Evolutionary conservation across 768 basidiomycete genomes (phyloP).

Genomic region (Auricularia auricula-judae): DNA sequence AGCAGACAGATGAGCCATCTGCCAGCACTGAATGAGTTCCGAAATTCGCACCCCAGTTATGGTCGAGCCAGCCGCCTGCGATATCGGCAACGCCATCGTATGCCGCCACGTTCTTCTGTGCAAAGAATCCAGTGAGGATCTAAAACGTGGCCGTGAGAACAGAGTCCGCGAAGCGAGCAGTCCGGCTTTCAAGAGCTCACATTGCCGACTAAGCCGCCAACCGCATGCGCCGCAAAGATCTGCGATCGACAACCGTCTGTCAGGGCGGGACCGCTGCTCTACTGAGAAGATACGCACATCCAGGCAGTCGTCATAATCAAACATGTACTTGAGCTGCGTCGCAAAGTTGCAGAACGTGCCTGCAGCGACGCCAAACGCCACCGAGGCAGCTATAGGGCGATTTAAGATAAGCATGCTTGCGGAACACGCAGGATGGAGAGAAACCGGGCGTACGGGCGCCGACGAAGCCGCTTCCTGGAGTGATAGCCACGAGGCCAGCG

Average conservation of each 20-base stretch:
- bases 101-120: conserved; percentile 46
- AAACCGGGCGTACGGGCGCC: conserved; percentile 55
- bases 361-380: conserved; percentile 48
- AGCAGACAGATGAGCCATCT: conserved; percentile 9
- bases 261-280: neutral
- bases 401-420: neutral
- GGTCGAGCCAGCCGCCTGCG: conserved; percentile 62
- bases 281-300: conserved; percentile 37
- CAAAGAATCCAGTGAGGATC: conserved; percentile 65
- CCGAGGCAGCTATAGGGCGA: neutral
- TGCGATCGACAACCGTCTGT: neutral
- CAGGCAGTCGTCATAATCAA: conserved; percentile 76
- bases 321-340: conserved; percentile 61
- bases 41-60: conserved; percentile 33
- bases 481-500: conserved; percentile 80
- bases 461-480: conserved; percentile 77
- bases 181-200: neutral
- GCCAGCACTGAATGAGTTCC: neutral
- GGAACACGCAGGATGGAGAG: conserved; percentile 28
- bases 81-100: conserved; percentile 53
- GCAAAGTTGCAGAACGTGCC: conserved; percentile 73
- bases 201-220: conserved; percentile 66
- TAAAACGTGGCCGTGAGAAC: conserved; percentile 17
- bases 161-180: neutral
- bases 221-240: conserved; percentile 73